Evolutionary conservation across 495 filamentous ascomycete genomes (phyloP).

Genomic region (Parathielavia hyrcaniae): DNA sequence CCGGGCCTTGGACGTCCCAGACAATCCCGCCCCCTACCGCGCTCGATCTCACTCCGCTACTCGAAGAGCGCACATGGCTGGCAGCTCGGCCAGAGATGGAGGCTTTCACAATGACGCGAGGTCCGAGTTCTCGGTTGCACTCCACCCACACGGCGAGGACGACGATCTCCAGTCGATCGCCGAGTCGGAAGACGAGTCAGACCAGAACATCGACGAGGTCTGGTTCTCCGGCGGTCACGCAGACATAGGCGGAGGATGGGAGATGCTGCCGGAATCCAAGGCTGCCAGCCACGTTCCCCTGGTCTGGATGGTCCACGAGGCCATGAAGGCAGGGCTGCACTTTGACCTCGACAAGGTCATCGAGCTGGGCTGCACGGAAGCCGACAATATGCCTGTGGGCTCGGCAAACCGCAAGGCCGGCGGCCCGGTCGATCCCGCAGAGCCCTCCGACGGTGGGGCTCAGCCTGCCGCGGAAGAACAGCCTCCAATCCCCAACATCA

Average conservation of each 20-base stretch:
- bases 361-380: conserved; percentile 52
- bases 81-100: conserved; percentile 11
- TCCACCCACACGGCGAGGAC: conserved; percentile 29
- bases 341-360: conserved; percentile 66
- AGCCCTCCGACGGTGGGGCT: background rate
- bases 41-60: conserved; percentile 37
- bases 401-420: background rate
- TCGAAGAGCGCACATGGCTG: conserved; percentile 7
- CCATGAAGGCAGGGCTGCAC: conserved; percentile 61
- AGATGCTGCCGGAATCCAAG: conserved; percentile 49
- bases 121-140: conserved; percentile 25
- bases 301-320: conserved; percentile 80
- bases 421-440: background rate
- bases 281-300: conserved; percentile 69
- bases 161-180: conserved; percentile 32
- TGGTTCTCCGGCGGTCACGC: conserved; percentile 83
- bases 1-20: conserved; percentile 16
- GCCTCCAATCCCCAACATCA: conserved; percentile 32
- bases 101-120: conserved; percentile 16
- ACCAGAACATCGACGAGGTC: conserved; percentile 73
- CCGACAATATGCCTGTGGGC: conserved; percentile 12
- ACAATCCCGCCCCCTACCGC: conserved; percentile 39
- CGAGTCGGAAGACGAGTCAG: conserved; percentile 52
- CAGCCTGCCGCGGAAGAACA: background rate
- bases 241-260: conserved; percentile 83